Evolutionary conservation across 805 yeast species (phyloP), one percentile per base, ranked within the genome.

Genomic region (Candida corydali): DNA sequence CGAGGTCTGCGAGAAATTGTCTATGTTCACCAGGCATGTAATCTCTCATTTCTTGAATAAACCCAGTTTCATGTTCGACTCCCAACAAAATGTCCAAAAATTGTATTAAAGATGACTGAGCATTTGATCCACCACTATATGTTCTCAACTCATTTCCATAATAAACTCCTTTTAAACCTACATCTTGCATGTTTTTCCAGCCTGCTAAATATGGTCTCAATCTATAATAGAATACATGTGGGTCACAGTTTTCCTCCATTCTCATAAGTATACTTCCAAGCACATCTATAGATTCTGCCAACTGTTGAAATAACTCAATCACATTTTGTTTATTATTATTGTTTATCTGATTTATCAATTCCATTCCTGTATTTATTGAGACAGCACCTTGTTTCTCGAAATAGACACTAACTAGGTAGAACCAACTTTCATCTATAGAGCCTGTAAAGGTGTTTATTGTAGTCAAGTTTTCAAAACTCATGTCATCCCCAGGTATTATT

Each of bases 181-280:
- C 88, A 38, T 78, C 86, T 17, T 75, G 77, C 96, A 91, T 89
- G 52, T 86, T 86, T 54, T 80, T 80, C 94, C 96, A 91, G 2
- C 97, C 98, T 1, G 96, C 96, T 45, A 91, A 65, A 50, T 75
- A 89, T 1, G 97, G 97, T 52, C 98, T 73, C 31, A 89, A 73
- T 42, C 91, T 75, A 65, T 75, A 85, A 59, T 86, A 89, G 56
- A 91, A 89, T 3, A 84, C 80, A 54, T 87, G 94, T 3, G 98
- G 97, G 53, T 88, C 96, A 59, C 96, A 86, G 83, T 83, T 83
- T 47, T 89, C 95, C 52, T 85, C 88, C 93, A 89, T 84, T 48
- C 75, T 73, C 76, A 81, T 76, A 47, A 91, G 62, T 1, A 85
- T 73, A 3, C 82, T 68, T 10, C 88, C 93, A 46, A 91, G 64